Percentiles rank a stretch among this genome's conserved stretches.
Conservation (phyloP, 176 grass and related monocot genomes). For the Musa troglodytarum region DNA sequence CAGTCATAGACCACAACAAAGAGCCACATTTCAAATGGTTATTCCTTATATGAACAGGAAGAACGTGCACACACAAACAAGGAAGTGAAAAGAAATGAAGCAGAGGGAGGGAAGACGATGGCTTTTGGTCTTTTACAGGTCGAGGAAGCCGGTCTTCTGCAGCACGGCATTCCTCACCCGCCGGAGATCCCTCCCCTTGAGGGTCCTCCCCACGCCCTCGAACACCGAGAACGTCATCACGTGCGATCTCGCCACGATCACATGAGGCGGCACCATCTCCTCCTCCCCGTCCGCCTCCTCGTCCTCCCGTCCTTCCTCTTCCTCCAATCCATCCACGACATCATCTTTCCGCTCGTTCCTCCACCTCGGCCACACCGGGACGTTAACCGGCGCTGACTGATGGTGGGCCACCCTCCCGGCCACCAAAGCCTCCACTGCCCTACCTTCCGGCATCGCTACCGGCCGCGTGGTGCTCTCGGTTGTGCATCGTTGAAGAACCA, state of each 20-base stretch:
- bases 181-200: slow-evolving; percentile 36
- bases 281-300: slow-evolving; percentile 6
- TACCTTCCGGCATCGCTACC: background rate
- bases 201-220: slow-evolving; percentile 31
- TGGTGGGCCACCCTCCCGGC: background rate
- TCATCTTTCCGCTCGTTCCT: background rate
- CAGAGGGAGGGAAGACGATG: background rate
- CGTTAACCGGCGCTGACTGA: slow-evolving; percentile 23
- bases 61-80: too few relatives aligned
- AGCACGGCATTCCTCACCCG: slow-evolving; percentile 30
- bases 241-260: slow-evolving; percentile 29
- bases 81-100: background rate
- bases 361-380: slow-evolving; percentile 18
- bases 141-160: slow-evolving; percentile 32
- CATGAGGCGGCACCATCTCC: slow-evolving; percentile 34
- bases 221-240: slow-evolving; percentile 29
- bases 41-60: too few relatives aligned
- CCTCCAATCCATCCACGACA: background rate
- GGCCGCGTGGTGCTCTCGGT: background rate
- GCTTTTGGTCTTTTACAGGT: background rate
- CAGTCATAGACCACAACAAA: too few relatives aligned
- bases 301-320: background rate
- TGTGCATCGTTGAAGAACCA: background rate
- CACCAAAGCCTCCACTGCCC: background rate
- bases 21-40: too few relatives aligned